phyloP scores from a whole-genome alignment of 176 grass and related monocot genomes.

The Dendrocalamus sinicus region DNA sequence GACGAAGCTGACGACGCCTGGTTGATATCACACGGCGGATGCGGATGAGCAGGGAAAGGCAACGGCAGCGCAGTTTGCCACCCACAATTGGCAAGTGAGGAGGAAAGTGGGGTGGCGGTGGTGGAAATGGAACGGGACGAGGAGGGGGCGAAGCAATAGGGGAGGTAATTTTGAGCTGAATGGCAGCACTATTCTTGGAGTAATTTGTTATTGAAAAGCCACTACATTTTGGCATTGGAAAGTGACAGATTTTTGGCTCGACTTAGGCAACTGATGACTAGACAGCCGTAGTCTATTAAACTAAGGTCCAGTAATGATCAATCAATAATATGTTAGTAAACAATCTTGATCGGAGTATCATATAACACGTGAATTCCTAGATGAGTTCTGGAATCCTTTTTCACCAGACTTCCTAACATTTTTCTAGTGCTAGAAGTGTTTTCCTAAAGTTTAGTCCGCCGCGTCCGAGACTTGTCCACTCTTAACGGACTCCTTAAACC shows the following conservation, averaged over 20 bases:
- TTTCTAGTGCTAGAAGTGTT: neutral
- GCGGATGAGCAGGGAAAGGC: too few species aligned
- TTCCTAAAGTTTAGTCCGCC: neutral
- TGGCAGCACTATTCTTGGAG: too few species aligned
- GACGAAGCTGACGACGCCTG: neutral
- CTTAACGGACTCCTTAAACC: constrained; percentile 20
- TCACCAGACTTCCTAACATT: neutral
- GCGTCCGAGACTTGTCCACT: neutral
- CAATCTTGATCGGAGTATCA: neutral
- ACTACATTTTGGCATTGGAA: too few species aligned
- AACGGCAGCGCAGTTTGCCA: too few species aligned
- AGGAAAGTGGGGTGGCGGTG: too few species aligned
- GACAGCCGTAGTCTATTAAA: neutral
- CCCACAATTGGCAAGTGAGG: too few species aligned
- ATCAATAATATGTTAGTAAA: neutral
- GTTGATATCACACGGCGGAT: too few species aligned
- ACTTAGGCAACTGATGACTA: too few species aligned
- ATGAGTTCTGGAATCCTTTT: neutral
- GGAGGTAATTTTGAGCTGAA: too few species aligned
- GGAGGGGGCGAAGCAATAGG: too few species aligned
- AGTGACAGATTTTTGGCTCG: too few species aligned
- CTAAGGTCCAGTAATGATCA: neutral
- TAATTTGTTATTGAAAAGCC: neutral
- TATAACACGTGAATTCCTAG: neutral
- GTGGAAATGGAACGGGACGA: too few species aligned